Evolutionary conservation across 495 filamentous ascomycete species (phyloP).

Genomic region (Penicillium goetzii): DNA sequence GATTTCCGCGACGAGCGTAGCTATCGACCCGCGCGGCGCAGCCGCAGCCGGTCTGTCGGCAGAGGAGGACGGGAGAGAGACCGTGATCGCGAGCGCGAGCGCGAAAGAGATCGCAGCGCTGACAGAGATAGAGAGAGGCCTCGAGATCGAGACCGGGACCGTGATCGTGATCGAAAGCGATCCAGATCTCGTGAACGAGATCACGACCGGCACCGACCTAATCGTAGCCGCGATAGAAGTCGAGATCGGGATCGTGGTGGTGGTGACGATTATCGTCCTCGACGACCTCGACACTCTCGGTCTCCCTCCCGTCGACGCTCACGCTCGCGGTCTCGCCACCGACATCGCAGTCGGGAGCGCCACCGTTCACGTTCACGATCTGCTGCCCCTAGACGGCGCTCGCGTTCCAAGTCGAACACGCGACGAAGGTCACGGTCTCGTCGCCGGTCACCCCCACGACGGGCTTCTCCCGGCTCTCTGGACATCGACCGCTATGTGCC

Average conservation of each 20-base stretch:
- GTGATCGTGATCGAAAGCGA: conserved; percentile 40
- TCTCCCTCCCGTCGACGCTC: conserved; percentile 29
- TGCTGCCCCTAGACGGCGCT: conserved; percentile 24
- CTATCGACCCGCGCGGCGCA: conserved; percentile 43
- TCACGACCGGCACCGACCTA: conserved; percentile 28
- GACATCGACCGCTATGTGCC: conserved; percentile 59
- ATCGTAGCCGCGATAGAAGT: conserved; percentile 37
- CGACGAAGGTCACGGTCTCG: conserved; percentile 39
- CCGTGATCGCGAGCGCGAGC: conserved; percentile 32
- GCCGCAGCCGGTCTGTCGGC: conserved; percentile 42
- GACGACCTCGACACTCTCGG: conserved; percentile 30
- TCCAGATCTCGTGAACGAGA: conserved; percentile 39
- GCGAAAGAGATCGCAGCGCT: conserved; percentile 39
- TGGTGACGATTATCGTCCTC: conserved; percentile 35
- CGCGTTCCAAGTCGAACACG: conserved; percentile 33
- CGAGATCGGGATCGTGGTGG: conserved; percentile 30
- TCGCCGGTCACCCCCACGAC: conserved; percentile 26
- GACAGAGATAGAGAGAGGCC: conserved; percentile 42
- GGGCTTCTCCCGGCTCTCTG: conserved; percentile 36
- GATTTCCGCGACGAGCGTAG: conserved; percentile 43
- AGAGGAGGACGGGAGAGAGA: conserved; percentile 33
- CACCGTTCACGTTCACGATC: conserved; percentile 23
- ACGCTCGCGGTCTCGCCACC: conserved; percentile 24
- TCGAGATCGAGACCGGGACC: conserved; percentile 14
- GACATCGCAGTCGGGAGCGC: conserved; percentile 27